Evolutionary conservation across 495 filamentous ascomycete species (phyloP).

Genomic region (Alectoria sarmentosa): DNA sequence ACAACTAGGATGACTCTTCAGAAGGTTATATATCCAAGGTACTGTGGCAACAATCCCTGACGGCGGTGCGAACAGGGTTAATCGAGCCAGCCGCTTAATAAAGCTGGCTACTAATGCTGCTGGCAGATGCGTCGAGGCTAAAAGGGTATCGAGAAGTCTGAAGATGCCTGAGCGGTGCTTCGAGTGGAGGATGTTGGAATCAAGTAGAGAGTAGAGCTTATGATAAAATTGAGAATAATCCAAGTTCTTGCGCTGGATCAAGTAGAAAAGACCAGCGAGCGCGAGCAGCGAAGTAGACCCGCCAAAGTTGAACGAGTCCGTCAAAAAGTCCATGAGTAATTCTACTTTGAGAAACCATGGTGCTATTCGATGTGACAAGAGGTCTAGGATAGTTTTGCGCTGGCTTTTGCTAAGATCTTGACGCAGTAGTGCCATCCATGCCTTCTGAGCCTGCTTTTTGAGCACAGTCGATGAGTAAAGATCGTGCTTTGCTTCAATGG

Average conservation of each 20-base stretch:
- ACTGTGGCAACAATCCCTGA: constrained; percentile 80
- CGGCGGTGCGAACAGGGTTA: constrained; percentile 79
- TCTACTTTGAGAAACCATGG: constrained; percentile 84
- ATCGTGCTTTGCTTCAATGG: constrained; percentile 59
- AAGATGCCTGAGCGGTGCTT: constrained; percentile 92
- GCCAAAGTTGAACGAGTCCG: constrained; percentile 80
- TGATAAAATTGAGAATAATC: constrained; percentile 94
- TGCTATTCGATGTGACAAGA: constrained; percentile 67
- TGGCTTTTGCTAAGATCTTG: constrained; percentile 57
- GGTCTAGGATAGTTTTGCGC: constrained; percentile 67
- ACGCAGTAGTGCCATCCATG: constrained; percentile 75
- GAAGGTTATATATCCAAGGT: constrained; percentile 91
- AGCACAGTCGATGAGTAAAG: constrained; percentile 36
- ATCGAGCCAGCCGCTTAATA: constrained; percentile 80
- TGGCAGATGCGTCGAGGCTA: constrained; percentile 88
- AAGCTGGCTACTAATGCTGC: constrained; percentile 88
- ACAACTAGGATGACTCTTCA: constrained; percentile 82
- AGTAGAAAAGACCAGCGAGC: constrained; percentile 88
- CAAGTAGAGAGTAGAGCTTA: constrained; percentile 87
- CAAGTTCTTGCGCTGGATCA: constrained; percentile 87
- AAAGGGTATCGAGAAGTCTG: constrained; percentile 83
- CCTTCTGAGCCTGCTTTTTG: constrained; percentile 61
- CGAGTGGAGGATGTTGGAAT: constrained; percentile 79
- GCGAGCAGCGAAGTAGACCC: constrained; percentile 82
- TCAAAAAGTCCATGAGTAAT: constrained; percentile 94